Conservation (phyloP, 495 filamentous ascomycete genomes). For the Amphirosellinia nigrospora region DNA sequence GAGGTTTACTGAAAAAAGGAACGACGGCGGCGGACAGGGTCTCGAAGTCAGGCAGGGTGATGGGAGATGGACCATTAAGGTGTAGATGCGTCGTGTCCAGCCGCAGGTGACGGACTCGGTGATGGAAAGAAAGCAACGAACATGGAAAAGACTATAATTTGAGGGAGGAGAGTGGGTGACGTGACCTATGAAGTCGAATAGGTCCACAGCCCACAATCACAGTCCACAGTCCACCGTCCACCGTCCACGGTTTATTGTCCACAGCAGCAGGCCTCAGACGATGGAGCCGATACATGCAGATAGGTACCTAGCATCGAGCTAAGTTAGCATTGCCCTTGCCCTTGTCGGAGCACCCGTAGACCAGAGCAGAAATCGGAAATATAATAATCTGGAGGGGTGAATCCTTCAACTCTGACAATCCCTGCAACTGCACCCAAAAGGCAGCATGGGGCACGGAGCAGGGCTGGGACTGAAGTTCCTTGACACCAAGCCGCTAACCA, state of each 20-base stretch:
- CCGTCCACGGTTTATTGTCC: too few species aligned
- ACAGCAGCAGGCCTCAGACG: constrained; percentile 16
- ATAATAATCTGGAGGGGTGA: constrained; percentile 42
- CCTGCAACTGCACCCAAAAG: constrained; percentile 26
- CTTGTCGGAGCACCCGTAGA: constrained; percentile 20
- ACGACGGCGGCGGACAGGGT: constrained; percentile 27
- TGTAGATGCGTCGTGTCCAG: constrained; percentile 24
- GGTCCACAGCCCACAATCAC: too few species aligned
- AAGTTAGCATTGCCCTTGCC: constrained; percentile 22
- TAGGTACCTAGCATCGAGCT: constrained; percentile 24
- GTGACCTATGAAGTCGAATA: constrained; percentile 26
- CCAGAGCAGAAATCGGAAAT: constrained; percentile 27
- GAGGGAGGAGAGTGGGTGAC: constrained; percentile 26
- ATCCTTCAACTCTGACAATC: constrained; percentile 40
- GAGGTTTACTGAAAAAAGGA: constrained; percentile 34
- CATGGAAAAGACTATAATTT: constrained; percentile 20
- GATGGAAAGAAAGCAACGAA: constrained; percentile 34
- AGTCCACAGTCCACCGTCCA: too few species aligned
- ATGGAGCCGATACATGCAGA: constrained; percentile 17
- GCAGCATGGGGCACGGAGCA: constrained; percentile 26
- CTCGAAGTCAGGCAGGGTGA: constrained; percentile 27
- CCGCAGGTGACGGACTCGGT: constrained; percentile 32
- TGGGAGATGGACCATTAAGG: constrained; percentile 27
- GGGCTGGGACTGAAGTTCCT: constrained; percentile 32
- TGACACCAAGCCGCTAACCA: constrained; percentile 31